Percentiles rank a stretch among this genome's conserved stretches.
Evolutionary conservation across 805 yeast species (phyloP).

Genomic region (Wickerhamiella azyma): DNA sequence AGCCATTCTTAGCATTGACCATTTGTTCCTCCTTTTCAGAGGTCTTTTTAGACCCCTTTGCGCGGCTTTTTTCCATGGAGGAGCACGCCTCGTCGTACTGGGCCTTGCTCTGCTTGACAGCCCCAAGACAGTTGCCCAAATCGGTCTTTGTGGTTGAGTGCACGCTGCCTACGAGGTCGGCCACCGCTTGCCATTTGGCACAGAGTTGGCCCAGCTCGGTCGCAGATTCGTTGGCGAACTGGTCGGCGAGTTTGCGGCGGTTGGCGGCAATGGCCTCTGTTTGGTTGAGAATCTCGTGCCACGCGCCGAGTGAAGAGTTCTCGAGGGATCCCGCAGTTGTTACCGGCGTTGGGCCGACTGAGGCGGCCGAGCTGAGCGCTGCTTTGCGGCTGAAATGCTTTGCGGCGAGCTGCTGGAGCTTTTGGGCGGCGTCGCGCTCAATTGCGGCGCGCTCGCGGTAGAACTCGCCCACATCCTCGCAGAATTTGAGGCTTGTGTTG

Average conservation of each 20-base stretch:
- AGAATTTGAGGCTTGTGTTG: conserved; percentile 55
- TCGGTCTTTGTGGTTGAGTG: conserved; percentile 42
- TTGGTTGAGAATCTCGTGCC: conserved; percentile 78
- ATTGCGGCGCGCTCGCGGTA: conserved; percentile 70
- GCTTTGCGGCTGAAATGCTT: conserved; percentile 70
- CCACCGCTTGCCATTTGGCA: conserved; percentile 38
- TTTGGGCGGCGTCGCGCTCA: conserved; percentile 71
- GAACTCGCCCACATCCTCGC: conserved; percentile 66
- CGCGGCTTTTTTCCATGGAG: conserved; percentile 64
- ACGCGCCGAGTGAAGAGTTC: conserved; percentile 70
- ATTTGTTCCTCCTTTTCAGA: conserved; percentile 59
- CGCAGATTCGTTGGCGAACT: conserved; percentile 45
- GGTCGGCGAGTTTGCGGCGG: conserved; percentile 42
- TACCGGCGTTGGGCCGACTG: conserved; percentile 85
- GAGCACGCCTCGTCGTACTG: conserved; percentile 72
- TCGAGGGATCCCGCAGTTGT: conserved; percentile 93
- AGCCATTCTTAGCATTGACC: conserved; percentile 78
- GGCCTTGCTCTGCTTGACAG: conserved; percentile 51
- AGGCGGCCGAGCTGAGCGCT: conserved; percentile 44
- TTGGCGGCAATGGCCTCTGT: conserved; percentile 70
- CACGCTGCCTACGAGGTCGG: conserved; percentile 42
- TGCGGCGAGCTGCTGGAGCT: conserved; percentile 46
- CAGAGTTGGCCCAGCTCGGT: conserved; percentile 46
- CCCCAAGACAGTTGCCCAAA: conserved; percentile 37
- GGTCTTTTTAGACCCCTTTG: conserved; percentile 47